These are phyloP conservation scores for Gillenia trifoliata DNA, from an alignment of 306 rosid species.

Conservation along the genomic window DNA sequence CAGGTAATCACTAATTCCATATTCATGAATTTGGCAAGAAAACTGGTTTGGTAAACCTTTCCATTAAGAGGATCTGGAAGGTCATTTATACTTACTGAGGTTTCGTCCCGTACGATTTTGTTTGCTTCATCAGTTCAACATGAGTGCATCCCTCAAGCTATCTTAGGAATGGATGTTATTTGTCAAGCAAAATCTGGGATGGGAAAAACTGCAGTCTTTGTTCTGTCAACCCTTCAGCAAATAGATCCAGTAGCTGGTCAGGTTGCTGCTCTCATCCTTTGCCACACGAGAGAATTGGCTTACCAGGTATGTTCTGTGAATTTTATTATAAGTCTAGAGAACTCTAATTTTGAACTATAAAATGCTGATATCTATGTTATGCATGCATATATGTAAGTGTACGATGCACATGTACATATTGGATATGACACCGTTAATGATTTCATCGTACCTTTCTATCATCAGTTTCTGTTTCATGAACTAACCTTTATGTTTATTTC, in stretches of 20 bases:
- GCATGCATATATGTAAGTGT: background rate
- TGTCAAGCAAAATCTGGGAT: slow-evolving; percentile 78
- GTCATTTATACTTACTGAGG: slow-evolving; percentile 68
- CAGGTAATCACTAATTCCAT: slow-evolving; percentile 74
- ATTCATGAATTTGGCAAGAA: slow-evolving; percentile 50
- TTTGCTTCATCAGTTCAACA: slow-evolving; percentile 71
- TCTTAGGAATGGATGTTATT: slow-evolving; percentile 69
- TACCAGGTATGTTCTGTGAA: slow-evolving; percentile 46
- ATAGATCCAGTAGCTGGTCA: slow-evolving; percentile 73
- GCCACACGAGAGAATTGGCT: slow-evolving; percentile 73
- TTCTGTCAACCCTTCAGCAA: slow-evolving; percentile 62
- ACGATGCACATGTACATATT: background rate
- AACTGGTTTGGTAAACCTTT: slow-evolving; percentile 72
- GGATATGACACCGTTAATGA: background rate
- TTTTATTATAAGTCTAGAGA: background rate
- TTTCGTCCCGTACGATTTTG: slow-evolving; percentile 62
- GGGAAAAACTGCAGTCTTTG: slow-evolving; percentile 81
- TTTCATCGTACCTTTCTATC: background rate
- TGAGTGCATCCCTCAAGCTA: slow-evolving; percentile 78
- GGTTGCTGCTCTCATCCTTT: slow-evolving; percentile 66
- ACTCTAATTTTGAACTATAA: background rate
- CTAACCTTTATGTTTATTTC: background rate
- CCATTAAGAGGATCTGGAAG: slow-evolving; percentile 60
- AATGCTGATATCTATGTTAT: background rate
- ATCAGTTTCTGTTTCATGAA: background rate